Evolutionary conservation across 2,329 filamentous ascomycete species (phyloP).

Genomic region (Alternaria atra): DNA sequence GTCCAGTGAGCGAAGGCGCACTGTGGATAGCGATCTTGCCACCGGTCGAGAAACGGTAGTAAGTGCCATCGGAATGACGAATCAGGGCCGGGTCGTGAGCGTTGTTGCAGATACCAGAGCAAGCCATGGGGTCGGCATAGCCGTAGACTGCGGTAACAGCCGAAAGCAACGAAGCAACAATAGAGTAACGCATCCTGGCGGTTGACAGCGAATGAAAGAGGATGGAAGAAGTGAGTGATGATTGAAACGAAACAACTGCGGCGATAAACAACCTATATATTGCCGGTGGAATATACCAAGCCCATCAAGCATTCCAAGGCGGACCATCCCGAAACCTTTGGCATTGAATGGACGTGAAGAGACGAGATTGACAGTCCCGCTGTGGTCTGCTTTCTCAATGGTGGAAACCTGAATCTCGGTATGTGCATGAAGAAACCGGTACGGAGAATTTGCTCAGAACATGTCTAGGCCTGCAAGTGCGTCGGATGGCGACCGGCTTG

Average conservation of each 20-base stretch:
- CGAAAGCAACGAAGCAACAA: constrained; percentile 30
- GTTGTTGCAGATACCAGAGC: constrained; percentile 55
- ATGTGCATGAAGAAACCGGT: constrained; percentile 5
- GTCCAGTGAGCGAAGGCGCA: constrained; percentile 58
- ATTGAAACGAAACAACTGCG: neutral
- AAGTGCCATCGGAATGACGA: constrained; percentile 58
- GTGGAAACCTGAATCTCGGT: constrained; percentile 9
- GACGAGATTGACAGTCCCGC: neutral
- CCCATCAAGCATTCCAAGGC: neutral
- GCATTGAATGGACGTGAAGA: constrained; percentile 5
- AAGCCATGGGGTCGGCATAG: constrained; percentile 53
- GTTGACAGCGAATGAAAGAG: neutral
- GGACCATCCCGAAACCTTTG: neutral
- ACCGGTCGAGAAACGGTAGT: constrained; percentile 64
- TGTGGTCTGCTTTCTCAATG: constrained; percentile 1
- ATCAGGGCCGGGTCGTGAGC: constrained; percentile 62
- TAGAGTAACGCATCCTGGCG: constrained; percentile 28
- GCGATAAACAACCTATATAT: constrained; percentile 1
- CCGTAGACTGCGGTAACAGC: constrained; percentile 34
- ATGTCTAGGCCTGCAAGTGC: neutral
- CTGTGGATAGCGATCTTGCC: constrained; percentile 60
- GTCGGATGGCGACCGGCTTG: neutral
- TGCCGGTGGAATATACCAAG: neutral
- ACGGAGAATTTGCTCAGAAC: constrained; percentile 14
- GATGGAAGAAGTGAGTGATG: neutral